Conservation (phyloP, 1,284 basidiomycete genomes). For the Malassezia japonica region DNA sequence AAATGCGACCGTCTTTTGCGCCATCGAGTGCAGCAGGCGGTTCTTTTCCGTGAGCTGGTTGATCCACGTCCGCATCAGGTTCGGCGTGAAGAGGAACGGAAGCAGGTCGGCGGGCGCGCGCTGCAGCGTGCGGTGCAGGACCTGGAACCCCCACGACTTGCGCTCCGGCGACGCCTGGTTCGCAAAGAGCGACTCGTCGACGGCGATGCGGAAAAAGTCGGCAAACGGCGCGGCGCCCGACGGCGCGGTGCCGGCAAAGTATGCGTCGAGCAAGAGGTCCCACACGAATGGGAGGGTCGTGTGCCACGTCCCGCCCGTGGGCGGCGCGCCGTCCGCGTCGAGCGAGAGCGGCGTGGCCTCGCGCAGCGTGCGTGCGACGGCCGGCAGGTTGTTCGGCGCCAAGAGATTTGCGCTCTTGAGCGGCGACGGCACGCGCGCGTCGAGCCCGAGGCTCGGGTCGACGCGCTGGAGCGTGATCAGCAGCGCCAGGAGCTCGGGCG, state of each 20-base stretch:
- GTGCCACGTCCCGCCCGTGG: slow-evolving; percentile 59
- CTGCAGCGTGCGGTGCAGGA: slow-evolving; percentile 71
- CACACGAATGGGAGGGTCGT: slow-evolving; percentile 86
- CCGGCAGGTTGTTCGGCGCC: slow-evolving; percentile 60
- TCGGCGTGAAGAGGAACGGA: slow-evolving; percentile 81
- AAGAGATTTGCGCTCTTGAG: slow-evolving; percentile 68
- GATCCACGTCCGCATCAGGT: slow-evolving; percentile 93
- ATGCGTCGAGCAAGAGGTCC: slow-evolving; percentile 68
- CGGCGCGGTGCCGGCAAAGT: slow-evolving; percentile 54
- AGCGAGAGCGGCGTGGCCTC: slow-evolving; percentile 39
- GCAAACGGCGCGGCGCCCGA: slow-evolving; percentile 63
- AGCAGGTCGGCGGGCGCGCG: slow-evolving; percentile 61
- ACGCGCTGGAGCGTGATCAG: slow-evolving; percentile 56
- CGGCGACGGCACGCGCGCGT: slow-evolving; percentile 60
- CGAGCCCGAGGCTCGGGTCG: slow-evolving; percentile 35
- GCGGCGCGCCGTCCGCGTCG: slow-evolving; percentile 31
- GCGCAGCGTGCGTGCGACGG: slow-evolving; percentile 56
- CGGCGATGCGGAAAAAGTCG: slow-evolving; percentile 78
- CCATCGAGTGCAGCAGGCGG: slow-evolving; percentile 78
- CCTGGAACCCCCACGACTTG: slow-evolving; percentile 91
- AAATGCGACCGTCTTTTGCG: slow-evolving; percentile 53
- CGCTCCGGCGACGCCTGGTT: slow-evolving; percentile 72
- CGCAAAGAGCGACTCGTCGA: slow-evolving; percentile 85
- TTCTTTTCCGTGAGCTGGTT: slow-evolving; percentile 82
- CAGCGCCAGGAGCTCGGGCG: slow-evolving; percentile 78